phyloP scores from a whole-genome alignment of 805 yeast genomes.

The Saccharomycopsis babjevae region DNA sequence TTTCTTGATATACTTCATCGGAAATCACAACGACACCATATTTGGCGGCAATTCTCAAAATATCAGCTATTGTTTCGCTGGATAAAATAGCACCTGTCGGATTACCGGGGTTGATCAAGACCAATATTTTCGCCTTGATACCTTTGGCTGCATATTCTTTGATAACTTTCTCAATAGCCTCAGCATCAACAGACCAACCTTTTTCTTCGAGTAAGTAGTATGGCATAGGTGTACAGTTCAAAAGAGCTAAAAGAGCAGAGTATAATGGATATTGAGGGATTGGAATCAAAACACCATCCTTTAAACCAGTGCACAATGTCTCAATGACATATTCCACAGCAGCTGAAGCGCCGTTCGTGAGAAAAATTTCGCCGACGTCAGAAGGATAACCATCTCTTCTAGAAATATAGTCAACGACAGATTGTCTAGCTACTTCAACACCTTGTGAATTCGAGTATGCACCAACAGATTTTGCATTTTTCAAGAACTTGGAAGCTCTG shows the following conservation, averaged over 20 bases:
- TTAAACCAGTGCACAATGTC: constrained; percentile 53
- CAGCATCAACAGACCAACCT: constrained; percentile 76
- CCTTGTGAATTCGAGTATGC: constrained; percentile 96
- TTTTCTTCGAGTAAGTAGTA: constrained; percentile 74
- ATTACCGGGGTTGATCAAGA: constrained; percentile 95
- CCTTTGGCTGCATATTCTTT: constrained; percentile 30
- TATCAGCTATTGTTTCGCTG: constrained; percentile 53
- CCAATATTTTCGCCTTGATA: constrained; percentile 64
- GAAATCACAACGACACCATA: constrained; percentile 82
- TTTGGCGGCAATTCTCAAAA: constrained; percentile 73
- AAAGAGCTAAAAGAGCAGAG: constrained; percentile 86
- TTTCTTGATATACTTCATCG: constrained; percentile 97
- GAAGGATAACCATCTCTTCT: constrained; percentile 62
- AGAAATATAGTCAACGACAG: constrained; percentile 73
- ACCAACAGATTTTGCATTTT: constrained; percentile 73
- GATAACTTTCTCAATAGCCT: constrained; percentile 44
- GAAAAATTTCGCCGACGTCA: constrained; percentile 60
- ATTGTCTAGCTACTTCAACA: constrained; percentile 54
- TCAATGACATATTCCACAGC: constrained; percentile 78
- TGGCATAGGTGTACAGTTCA: constrained; percentile 73
- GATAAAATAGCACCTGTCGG: constrained; percentile 88
- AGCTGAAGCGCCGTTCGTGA: constrained; percentile 91
- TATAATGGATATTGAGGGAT: constrained; percentile 97
- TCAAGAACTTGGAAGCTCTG: constrained; percentile 56
- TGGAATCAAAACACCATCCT: constrained; percentile 81